These are phyloP conservation scores for Dipodascopsis uninucleata DNA, from an alignment of 805 yeast genomes.

Conservation along the genomic window DNA sequence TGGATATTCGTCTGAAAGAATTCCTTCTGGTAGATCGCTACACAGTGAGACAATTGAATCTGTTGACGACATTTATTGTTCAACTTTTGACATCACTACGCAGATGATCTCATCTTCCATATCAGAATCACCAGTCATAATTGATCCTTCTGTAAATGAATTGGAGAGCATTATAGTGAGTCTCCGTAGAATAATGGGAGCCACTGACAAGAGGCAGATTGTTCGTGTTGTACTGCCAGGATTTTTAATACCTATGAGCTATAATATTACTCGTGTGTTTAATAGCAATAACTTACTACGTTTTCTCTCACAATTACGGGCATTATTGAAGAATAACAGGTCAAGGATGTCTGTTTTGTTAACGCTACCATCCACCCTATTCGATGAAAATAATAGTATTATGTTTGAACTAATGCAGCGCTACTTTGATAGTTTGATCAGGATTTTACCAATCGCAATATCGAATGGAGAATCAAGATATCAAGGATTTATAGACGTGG, in stretches of 20 bases:
- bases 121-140: too few relatives aligned
- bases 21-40: too few relatives aligned
- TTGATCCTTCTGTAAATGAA: neutral
- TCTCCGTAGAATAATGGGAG: neutral
- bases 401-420: neutral
- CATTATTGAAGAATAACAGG: constrained; percentile 8
- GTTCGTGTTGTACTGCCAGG: constrained; percentile 15
- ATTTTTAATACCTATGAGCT: constrained; percentile 16
- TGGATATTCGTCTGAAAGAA: neutral
- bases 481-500: constrained; percentile 79
- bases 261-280: constrained; percentile 5
- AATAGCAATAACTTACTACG: constrained; percentile 6
- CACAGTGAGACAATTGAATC: too few relatives aligned
- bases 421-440: constrained; percentile 69
- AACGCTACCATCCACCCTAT: constrained; percentile 16
- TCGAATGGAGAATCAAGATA: neutral
- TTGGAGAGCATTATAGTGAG: neutral
- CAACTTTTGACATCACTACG: too few relatives aligned
- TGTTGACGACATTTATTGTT: too few relatives aligned
- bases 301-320: constrained; percentile 9
- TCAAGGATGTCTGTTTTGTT: constrained; percentile 6
- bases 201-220: neutral
- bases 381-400: constrained; percentile 5
- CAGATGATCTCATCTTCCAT: constrained; percentile 10
- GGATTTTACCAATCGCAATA: constrained; percentile 73